Evolutionary conservation across 768 basidiomycete species (phyloP).

Genomic region (Mrakia gelida): DNA sequence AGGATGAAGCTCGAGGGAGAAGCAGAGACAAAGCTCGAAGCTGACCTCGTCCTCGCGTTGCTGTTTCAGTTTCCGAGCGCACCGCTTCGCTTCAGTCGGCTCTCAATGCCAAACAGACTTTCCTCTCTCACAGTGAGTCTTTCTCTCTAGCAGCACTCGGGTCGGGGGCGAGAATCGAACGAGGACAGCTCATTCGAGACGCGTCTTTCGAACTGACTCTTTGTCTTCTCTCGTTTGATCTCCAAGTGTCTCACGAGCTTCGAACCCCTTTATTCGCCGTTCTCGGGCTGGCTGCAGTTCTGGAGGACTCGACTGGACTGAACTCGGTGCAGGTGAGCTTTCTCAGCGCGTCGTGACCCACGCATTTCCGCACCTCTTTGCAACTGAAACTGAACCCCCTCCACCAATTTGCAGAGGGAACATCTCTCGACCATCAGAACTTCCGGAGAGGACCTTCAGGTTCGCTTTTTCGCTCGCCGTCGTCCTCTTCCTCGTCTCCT

Average conservation of each 20-base stretch:
- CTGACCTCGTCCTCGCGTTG: no score
- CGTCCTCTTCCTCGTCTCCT: no score
- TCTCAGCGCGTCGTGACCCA: neutral
- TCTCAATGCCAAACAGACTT: neutral
- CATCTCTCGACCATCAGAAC: constrained; percentile 14
- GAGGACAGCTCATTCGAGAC: no score
- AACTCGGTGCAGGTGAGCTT: neutral
- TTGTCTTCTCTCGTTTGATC: neutral
- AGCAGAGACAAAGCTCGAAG: no score
- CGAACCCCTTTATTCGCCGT: constrained; percentile 20
- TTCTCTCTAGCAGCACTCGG: no score
- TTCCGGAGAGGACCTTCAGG: constrained; percentile 26
- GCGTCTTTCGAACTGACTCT: no score
- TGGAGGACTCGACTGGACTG: constrained; percentile 16
- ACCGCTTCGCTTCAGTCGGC: neutral
- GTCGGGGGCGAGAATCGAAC: no score
- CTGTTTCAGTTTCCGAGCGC: neutral
- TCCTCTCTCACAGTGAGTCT: constrained; percentile 17
- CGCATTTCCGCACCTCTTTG: no score
- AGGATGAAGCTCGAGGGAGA: no score
- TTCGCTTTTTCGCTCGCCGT: no score
- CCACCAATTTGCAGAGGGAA: no score
- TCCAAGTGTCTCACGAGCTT: constrained; percentile 17
- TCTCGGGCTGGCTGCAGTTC: constrained; percentile 16
- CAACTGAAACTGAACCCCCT: no score